phyloP scores from a whole-genome alignment of 1,139 yeast species.

The Yamadazyma songkhlaensis region DNA sequence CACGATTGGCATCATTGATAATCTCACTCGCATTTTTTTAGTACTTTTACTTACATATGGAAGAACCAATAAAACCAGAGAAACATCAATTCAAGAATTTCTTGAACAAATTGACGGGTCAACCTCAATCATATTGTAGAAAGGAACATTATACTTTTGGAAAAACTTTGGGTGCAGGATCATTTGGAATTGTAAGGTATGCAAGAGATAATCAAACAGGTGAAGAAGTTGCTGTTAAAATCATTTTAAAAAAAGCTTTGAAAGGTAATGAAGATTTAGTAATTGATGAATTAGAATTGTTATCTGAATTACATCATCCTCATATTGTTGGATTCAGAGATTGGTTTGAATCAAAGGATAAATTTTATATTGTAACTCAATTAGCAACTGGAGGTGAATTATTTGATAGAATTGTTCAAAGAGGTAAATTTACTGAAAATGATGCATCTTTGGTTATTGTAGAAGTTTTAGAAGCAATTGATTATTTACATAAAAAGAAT shows the following conservation, averaged over 20 bases:
- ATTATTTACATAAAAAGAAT: slow-evolving; percentile 67
- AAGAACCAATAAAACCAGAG: slow-evolving; percentile 7
- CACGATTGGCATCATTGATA: background rate
- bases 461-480: slow-evolving; percentile 71
- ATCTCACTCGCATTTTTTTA: background rate
- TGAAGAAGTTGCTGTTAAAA: slow-evolving; percentile 84
- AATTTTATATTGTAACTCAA: slow-evolving; percentile 71
- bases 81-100: slow-evolving; percentile 30
- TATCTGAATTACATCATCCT: slow-evolving; percentile 67
- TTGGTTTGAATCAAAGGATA: slow-evolving; percentile 85
- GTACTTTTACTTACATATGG: slow-evolving; percentile 2
- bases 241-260: slow-evolving; percentile 76
- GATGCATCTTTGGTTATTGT: slow-evolving; percentile 73
- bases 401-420: slow-evolving; percentile 74
- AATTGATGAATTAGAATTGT: slow-evolving; percentile 69
- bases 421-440: slow-evolving; percentile 78
- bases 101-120: slow-evolving; percentile 60
- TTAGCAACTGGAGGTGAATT: slow-evolving; percentile 91
- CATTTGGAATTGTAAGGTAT: slow-evolving; percentile 83
- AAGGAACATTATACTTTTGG: slow-evolving; percentile 71
- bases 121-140: slow-evolving; percentile 66
- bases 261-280: slow-evolving; percentile 72
- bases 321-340: slow-evolving; percentile 81
- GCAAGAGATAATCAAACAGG: slow-evolving; percentile 59
- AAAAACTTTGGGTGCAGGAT: slow-evolving; percentile 83